Evolutionary conservation across 2,329 filamentous ascomycete genomes (phyloP).

Genomic region (Colletotrichum cordylinicola): DNA sequence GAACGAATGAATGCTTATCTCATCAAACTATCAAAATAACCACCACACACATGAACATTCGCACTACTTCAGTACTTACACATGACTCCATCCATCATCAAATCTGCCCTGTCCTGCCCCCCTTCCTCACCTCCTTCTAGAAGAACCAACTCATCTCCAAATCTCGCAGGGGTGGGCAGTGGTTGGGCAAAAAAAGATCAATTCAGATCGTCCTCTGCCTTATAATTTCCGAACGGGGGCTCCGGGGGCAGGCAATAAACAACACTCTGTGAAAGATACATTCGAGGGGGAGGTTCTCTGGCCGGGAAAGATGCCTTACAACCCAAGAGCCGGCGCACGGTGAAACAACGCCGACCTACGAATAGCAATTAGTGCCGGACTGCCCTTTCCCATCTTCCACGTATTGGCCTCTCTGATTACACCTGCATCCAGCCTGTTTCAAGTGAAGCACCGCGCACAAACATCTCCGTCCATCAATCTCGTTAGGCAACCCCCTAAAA

Average conservation of each 20-base stretch:
- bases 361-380: background rate
- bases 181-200: background rate
- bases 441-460: constrained; percentile 15
- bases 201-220: constrained; percentile 2
- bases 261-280: background rate
- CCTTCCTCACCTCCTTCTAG: constrained; percentile 2
- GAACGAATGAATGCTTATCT: background rate
- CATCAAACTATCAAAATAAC: background rate
- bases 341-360: background rate
- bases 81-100: background rate
- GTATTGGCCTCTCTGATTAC: background rate
- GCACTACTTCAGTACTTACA: background rate
- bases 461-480: background rate
- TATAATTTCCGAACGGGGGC: constrained; percentile 6
- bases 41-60: background rate
- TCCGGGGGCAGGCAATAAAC: background rate
- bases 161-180: background rate
- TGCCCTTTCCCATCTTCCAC: background rate
- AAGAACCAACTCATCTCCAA: background rate
- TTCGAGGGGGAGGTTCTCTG: background rate
- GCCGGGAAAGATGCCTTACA: background rate
- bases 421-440: constrained; percentile 1
- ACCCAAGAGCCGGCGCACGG: background rate
- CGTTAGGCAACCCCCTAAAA: background rate
- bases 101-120: background rate